These are phyloP conservation scores for Dacryopinax spathularia DNA, from an alignment of 768 basidiomycete species.

Conservation along the genomic window DNA sequence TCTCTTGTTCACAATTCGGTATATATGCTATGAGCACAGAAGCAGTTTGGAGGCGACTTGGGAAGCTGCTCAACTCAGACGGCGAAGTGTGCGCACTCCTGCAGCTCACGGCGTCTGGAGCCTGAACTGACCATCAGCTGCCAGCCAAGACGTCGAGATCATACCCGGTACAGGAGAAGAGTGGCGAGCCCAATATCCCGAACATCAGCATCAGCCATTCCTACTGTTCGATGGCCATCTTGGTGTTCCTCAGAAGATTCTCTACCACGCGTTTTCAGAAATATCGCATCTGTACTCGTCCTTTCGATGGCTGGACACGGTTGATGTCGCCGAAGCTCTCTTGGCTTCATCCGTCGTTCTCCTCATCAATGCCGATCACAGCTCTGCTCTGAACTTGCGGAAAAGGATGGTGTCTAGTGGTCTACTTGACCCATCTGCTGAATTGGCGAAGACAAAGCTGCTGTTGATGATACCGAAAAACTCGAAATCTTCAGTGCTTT, in stretches of 20 bases:
- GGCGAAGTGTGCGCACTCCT: neutral
- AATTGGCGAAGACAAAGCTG: constrained; percentile 36
- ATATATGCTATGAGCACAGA: no score
- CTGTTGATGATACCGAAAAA: constrained; percentile 39
- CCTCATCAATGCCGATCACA: constrained; percentile 53
- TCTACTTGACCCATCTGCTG: constrained; percentile 28
- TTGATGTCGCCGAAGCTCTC: constrained; percentile 14
- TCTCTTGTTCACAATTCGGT: no score
- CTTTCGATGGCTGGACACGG: constrained; percentile 9
- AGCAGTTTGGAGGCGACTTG: no score
- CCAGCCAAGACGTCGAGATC: neutral
- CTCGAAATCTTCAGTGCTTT: constrained; percentile 52
- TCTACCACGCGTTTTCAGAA: constrained; percentile 38
- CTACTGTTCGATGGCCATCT: constrained; percentile 44
- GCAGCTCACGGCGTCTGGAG: neutral
- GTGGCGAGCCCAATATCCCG: neutral
- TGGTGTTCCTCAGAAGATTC: constrained; percentile 47
- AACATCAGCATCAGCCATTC: constrained; percentile 31
- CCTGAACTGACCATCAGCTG: neutral
- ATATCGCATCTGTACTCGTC: constrained; percentile 29
- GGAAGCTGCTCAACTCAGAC: neutral
- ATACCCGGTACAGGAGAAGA: neutral
- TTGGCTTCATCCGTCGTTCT: constrained; percentile 38
- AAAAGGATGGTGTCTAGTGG: constrained; percentile 32
- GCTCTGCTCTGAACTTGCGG: constrained; percentile 49